These are phyloP conservation scores for Aleurites moluccanus DNA, from an alignment of 441 rosid genomes.

Conservation along the genomic window DNA sequence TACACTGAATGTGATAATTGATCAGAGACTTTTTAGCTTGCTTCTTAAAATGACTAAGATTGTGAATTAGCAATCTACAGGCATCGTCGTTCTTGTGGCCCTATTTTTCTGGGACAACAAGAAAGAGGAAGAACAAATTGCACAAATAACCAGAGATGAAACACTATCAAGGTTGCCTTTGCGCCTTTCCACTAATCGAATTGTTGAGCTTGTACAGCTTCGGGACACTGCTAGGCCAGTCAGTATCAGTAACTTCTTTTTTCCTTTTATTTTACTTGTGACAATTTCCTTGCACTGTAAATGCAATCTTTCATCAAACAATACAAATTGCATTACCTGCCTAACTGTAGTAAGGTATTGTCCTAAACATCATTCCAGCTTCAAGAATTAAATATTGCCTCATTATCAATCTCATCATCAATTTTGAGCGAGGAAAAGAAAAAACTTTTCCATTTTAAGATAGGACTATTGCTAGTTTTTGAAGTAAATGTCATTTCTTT, in stretches of 20 bases:
- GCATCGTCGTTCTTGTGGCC: conserved; percentile 71
- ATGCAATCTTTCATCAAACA: conserved; percentile 9
- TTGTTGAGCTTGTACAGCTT: conserved; percentile 92
- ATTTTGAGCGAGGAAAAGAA: conserved; percentile 14
- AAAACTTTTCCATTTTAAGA: not conserved
- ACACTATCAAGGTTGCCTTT: conserved; percentile 89
- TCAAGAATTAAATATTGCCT: not conserved
- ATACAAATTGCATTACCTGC: conserved; percentile 14
- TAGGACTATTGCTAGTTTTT: not conserved
- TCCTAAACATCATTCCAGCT: not conserved
- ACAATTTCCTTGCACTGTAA: conserved; percentile 7
- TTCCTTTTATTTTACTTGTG: not conserved
- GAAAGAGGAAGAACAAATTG: conserved; percentile 94
- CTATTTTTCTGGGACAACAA: conserved; percentile 85
- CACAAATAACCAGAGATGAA: conserved; percentile 81
- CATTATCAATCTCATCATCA: not conserved
- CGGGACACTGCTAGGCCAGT: conserved; percentile 92
- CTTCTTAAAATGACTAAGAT: conserved; percentile 55
- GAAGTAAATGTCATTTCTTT: not conserved
- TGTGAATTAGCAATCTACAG: conserved; percentile 72
- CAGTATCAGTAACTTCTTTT: conserved; percentile 34
- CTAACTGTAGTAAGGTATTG: not conserved
- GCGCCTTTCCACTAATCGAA: conserved; percentile 82
- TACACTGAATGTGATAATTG: conserved; percentile 6
- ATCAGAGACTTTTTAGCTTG: conserved; percentile 18